Base-by-base conservation (phyloP, 305 asterid genomes). In the Solanum hybrid region DNA sequence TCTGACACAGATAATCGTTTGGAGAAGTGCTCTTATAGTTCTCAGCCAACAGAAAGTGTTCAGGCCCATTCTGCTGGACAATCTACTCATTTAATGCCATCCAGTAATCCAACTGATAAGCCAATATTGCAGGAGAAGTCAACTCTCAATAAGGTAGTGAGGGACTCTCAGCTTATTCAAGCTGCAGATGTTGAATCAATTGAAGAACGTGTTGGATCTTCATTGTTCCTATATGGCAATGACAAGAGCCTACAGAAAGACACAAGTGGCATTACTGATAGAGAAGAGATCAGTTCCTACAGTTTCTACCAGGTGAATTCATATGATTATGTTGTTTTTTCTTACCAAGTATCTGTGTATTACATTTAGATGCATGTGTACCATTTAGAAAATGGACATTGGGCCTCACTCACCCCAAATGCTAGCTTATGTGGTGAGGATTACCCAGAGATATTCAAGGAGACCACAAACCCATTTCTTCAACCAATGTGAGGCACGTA, bases 231-330 rank as follows among this genome's bases (percentile, higher is more conserved):
- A 15, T 32, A 61, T 57, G 89, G 90, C 65, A 93, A 92, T 89
- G 90, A 77, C 68, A 94, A 89, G 90, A 89, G 88, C 87, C 34
- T 51, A 26, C 90, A 61, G 88, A 61, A 88, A 82, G 92, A 13
- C 78, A 80, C 91, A 45, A 89, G 76, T 91, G 95, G 90, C 87
- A 88, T 68, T 86, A 92, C 85, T 70, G 94, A 93, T 87, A 92
- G 72, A 79, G 93, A 91, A 87, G 94, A 93, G 34, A 90, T 87
- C 38, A 93, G 88, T 89, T 95, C 98, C 22, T 97, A 96, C 95
- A 91, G 91, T 92, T 97, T 96, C 92, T 97, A 96, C 92, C 99
- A 97, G 99, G 99, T 96, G 36, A 92, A 81, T 90, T 20, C 87
- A 20, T 31, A 51, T 85, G 88, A 12, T 5, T 20, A 57, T 22